Base-by-base conservation (phyloP, 768 basidiomycete genomes). In the Podaxis pistillaris region DNA sequence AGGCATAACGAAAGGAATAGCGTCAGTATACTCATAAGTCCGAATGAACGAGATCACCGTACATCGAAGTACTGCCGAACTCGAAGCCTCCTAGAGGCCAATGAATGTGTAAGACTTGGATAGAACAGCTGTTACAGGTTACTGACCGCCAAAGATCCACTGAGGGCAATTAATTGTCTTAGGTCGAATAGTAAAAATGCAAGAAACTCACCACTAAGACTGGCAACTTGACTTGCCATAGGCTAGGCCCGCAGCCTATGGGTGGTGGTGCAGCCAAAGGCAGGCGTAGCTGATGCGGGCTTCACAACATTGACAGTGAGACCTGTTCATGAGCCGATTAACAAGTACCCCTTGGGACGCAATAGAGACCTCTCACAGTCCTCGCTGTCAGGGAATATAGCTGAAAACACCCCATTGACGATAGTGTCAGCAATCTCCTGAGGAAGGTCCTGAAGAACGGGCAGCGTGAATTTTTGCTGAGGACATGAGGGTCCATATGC, bases 291-390 rank as follows among this genome's bases (percentile, higher is more conserved):
- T 38, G 64, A 69, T 1, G 71, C 68, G 4, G 86, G 84, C 56
- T 76, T 78, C 28, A 83, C 66, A 17, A 86, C 78, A 64, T 87
- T 85, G 40, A 88, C 62, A 1, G 79, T 83, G 19, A 86, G 72
- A 71, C 85, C 84, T 81, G 38, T 9, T 47, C 12, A 26, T 19
- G 11, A 2, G 19, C 56, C 3, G 41, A 36, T 28, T 41, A 58
- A 58, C 17, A 19, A 5, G 19, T 19, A 33, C 8, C 33, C n/a
- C 17, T 6, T 8, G 6, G 9, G 55, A 30, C 17, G 47, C 41
- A 11, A 46, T 46, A 30, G 37, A 22, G 13, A 4, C 17, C 28
- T 61, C 80, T 68, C 63, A 84, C 84, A 85, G 64, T 83, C 84
- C 66, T 83, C 82, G 17, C 70, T 64, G 38, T 69, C 71, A 7